A percentile compares a stretch with the other conserved stretches of the same genome.
Evolutionary conservation across 306 rosid genomes (phyloP).

Genomic region (Rubus parviflorus): DNA sequence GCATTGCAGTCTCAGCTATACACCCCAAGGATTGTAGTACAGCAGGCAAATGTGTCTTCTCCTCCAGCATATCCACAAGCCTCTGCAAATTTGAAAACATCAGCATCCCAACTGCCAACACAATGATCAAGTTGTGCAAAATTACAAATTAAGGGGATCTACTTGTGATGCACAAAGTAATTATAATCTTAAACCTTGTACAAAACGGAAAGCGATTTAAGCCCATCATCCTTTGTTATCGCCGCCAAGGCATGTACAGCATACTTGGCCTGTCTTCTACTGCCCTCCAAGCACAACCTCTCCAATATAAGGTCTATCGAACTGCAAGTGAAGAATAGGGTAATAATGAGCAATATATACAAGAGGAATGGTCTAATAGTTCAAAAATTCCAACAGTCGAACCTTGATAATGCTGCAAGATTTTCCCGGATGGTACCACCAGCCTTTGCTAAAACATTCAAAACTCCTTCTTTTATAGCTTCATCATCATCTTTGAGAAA

Average conservation of each 20-base stretch:
- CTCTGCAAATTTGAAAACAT: slow-evolving; percentile 55
- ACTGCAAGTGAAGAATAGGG: slow-evolving; percentile 47
- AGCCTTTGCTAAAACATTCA: slow-evolving; percentile 84
- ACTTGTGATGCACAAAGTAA: slow-evolving; percentile 32
- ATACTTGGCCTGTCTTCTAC: slow-evolving; percentile 90
- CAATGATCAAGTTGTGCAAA: slow-evolving; percentile 8
- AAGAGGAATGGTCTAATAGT: slow-evolving; percentile 21
- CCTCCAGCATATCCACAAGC: slow-evolving; percentile 91
- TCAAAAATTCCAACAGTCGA: slow-evolving; percentile 19
- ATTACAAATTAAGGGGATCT: background rate
- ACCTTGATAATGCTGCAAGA: slow-evolving; percentile 79
- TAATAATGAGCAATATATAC: slow-evolving; percentile 30
- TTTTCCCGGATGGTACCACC: slow-evolving; percentile 91
- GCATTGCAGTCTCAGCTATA: slow-evolving; percentile 94
- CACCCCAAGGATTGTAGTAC: slow-evolving; percentile 97
- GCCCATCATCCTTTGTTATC: slow-evolving; percentile 95
- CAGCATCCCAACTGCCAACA: slow-evolving; percentile 25
- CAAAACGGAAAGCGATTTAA: slow-evolving; percentile 88
- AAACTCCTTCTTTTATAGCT: slow-evolving; percentile 74
- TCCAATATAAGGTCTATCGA: slow-evolving; percentile 90
- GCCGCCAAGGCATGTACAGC: slow-evolving; percentile 97
- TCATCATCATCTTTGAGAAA: slow-evolving; percentile 85
- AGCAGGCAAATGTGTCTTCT: slow-evolving; percentile 80
- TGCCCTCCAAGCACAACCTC: slow-evolving; percentile 87
- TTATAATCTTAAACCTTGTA: slow-evolving; percentile 71